Evolutionary conservation across 192 early-diverging fungal species (phyloP).

Genomic region (Podila verticillata): DNA sequence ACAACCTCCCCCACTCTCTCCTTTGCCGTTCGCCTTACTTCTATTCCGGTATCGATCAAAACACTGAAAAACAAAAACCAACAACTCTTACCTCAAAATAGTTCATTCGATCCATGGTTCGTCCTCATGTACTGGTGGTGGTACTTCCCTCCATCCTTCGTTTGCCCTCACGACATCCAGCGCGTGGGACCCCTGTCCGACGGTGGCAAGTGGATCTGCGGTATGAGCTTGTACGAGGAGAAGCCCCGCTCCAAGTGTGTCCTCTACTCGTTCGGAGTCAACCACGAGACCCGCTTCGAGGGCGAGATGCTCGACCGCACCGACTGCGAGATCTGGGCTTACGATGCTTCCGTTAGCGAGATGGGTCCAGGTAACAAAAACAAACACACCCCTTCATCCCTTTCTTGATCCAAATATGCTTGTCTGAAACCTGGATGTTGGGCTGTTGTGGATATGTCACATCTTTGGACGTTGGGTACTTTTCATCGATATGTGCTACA

Average conservation of each 20-base stretch:
- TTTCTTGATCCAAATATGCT: background rate
- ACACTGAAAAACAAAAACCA: background rate
- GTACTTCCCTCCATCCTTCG: slow-evolving; percentile 48
- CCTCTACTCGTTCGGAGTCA: slow-evolving; percentile 45
- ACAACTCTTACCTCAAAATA: background rate
- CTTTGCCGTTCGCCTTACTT: too few relatives aligned
- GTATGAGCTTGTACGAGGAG: slow-evolving; percentile 39
- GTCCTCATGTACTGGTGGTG: slow-evolving; percentile 28
- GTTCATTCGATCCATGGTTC: slow-evolving; percentile 22
- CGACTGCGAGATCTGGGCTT: slow-evolving; percentile 41
- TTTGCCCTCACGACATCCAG: slow-evolving; percentile 40
- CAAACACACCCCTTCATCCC: background rate
- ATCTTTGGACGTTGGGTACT: too few relatives aligned
- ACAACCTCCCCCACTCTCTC: too few relatives aligned
- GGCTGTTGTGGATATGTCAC: background rate
- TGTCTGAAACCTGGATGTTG: background rate
- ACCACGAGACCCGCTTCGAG: slow-evolving; percentile 40
- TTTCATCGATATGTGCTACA: too few relatives aligned
- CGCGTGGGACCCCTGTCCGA: slow-evolving; percentile 44
- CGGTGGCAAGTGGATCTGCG: slow-evolving; percentile 44
- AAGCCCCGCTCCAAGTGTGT: slow-evolving; percentile 39
- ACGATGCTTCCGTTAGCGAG: slow-evolving; percentile 30
- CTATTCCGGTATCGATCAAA: background rate
- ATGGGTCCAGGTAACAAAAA: slow-evolving; percentile 33
- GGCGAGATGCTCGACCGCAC: slow-evolving; percentile 44